Percentiles rank a stretch among this genome's conserved stretches.
phyloP scores from a whole-genome alignment of 2,329 filamentous ascomycete species.

The Aspergillus neoniger region DNA sequence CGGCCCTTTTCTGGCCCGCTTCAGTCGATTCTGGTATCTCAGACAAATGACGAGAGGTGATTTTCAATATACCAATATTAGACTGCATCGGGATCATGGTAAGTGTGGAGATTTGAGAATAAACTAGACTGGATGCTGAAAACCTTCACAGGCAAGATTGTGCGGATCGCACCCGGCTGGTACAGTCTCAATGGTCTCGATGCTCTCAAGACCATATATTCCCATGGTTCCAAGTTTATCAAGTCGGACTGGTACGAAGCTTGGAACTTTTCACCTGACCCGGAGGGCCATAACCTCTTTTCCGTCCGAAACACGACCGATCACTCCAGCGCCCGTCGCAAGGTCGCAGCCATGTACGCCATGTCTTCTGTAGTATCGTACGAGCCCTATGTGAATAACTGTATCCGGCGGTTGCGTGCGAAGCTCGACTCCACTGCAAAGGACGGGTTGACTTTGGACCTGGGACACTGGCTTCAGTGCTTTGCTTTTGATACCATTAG shows the following conservation, averaged over 20 bases:
- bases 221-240: too few relatives aligned
- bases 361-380: slow-evolving; percentile 19
- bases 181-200: slow-evolving; percentile 73
- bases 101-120: too few relatives aligned
- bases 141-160: slow-evolving; percentile 53
- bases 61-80: slow-evolving; percentile 68
- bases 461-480: slow-evolving; percentile 67
- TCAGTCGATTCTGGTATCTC: slow-evolving; percentile 75
- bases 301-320: slow-evolving; percentile 58
- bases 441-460: slow-evolving; percentile 12
- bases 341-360: slow-evolving; percentile 20
- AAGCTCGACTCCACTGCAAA: slow-evolving; percentile 12
- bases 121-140: too few relatives aligned
- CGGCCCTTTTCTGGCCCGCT: slow-evolving; percentile 67
- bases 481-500: slow-evolving; percentile 85
- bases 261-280: not conserved
- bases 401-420: slow-evolving; percentile 13
- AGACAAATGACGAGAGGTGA: slow-evolving; percentile 65
- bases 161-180: slow-evolving; percentile 71
- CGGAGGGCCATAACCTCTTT: slow-evolving; percentile 57
- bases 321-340: slow-evolving; percentile 19
- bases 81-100: slow-evolving; percentile 70
- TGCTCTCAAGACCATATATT: slow-evolving; percentile 77
- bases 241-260: not conserved
- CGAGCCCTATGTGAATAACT: slow-evolving; percentile 19